phyloP scores from a whole-genome alignment of 192 early-diverging fungal genomes.

The Nowakowskiella sp. region DNA sequence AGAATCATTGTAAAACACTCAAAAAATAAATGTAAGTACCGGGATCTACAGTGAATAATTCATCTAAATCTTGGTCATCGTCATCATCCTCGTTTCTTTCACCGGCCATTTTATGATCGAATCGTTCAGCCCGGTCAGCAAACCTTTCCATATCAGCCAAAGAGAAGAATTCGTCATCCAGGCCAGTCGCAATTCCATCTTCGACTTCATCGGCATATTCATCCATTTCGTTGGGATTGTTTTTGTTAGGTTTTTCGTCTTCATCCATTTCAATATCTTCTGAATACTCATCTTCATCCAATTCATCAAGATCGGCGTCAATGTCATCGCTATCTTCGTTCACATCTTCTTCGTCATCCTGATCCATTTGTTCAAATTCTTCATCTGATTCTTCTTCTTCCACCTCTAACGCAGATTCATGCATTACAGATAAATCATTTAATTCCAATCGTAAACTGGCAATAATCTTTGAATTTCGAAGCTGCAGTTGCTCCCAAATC shows the following conservation, averaged over 20 bases:
- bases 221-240: conserved; percentile 30
- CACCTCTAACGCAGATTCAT: conserved; percentile 26
- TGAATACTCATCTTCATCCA: conserved; percentile 10
- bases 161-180: conserved; percentile 95
- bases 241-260: conserved; percentile 30
- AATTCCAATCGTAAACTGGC: conserved; percentile 36
- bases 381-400: conserved; percentile 30
- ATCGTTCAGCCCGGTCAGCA: conserved; percentile 66
- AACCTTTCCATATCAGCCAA: conserved; percentile 80
- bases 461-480: conserved; percentile 76
- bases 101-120: conserved; percentile 49
- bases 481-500: conserved; percentile 88
- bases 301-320: conserved; percentile 17
- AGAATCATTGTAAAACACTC: conserved; percentile 2
- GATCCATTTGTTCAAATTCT: conserved; percentile 26
- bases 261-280: conserved; percentile 13
- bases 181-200: conserved; percentile 43
- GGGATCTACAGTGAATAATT: conserved; percentile 24
- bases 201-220: conserved; percentile 35
- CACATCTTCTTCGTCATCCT: conserved; percentile 31
- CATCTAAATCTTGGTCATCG: conserved; percentile 29
- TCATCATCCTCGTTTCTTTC: conserved; percentile 51
- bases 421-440: conserved; percentile 14
- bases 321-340: conserved; percentile 24
- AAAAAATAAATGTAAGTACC: neutral